Conservation (phyloP, 148 eudicot genomes). For the Bassia scoparia region DNA sequence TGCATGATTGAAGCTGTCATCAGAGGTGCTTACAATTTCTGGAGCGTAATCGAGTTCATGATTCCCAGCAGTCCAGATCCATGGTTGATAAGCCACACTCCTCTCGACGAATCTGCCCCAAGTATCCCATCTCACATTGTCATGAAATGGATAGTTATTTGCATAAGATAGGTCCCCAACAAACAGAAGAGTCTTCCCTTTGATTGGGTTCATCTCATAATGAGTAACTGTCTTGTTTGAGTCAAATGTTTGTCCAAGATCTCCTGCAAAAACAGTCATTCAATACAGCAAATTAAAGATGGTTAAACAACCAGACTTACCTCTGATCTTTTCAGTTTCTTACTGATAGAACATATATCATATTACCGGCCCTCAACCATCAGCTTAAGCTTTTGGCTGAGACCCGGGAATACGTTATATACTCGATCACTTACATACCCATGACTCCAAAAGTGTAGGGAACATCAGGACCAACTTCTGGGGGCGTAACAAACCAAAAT, state of each 20-base stretch:
- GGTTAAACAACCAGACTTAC: too few relatives aligned
- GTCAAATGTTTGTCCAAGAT: conserved; percentile 82
- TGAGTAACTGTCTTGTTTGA: conserved; percentile 73
- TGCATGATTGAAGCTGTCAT: background rate
- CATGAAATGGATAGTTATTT: conserved; percentile 63
- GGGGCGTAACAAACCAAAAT: conserved; percentile 80
- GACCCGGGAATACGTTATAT: background rate
- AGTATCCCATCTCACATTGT: conserved; percentile 85
- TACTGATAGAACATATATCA: too few relatives aligned
- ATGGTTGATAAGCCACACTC: conserved; percentile 81
- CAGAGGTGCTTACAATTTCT: conserved; percentile 45
- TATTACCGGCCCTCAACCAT: too few relatives aligned
- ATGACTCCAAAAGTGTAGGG: conserved; percentile 81
- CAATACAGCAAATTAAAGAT: background rate
- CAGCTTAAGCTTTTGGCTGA: too few relatives aligned
- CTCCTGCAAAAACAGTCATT: conserved; percentile 45
- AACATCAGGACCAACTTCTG: conserved; percentile 69
- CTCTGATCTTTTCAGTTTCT: background rate
- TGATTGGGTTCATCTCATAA: conserved; percentile 63
- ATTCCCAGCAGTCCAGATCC: conserved; percentile 94
- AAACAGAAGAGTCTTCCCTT: conserved; percentile 63
- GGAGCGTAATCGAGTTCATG: conserved; percentile 89
- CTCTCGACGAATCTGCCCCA: conserved; percentile 93
- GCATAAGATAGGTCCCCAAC: conserved; percentile 91
- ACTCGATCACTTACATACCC: conserved; percentile 32